phyloP scores from a whole-genome alignment of 805 yeast species.

The Vanderwaltozyma verrucispora region DNA sequence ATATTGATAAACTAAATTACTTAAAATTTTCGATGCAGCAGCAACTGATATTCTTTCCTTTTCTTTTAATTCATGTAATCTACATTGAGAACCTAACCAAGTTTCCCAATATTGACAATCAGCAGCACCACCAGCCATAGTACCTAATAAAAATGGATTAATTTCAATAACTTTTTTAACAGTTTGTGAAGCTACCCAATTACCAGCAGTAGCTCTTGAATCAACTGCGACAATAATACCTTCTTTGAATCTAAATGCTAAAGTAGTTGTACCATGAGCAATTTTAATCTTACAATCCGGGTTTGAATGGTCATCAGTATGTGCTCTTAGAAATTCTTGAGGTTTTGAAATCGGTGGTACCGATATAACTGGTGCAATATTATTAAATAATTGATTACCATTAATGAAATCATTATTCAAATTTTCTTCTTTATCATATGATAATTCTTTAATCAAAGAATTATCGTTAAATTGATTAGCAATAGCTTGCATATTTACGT shows the following conservation, averaged over 20 bases:
- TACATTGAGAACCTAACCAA: conserved; percentile 95
- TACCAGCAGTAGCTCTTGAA: conserved; percentile 96
- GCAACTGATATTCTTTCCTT: conserved; percentile 93
- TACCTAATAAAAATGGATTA: conserved; percentile 89
- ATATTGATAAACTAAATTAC: conserved; percentile 83
- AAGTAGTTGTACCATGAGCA: conserved; percentile 98
- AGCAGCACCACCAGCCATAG: conserved; percentile 99
- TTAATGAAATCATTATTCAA: conserved; percentile 28
- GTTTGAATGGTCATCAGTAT: conserved; percentile 87
- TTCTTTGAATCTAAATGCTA: conserved; percentile 91
- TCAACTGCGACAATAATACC: conserved; percentile 96
- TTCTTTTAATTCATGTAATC: conserved; percentile 88
- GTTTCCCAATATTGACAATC: conserved; percentile 99
- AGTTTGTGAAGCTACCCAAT: conserved; percentile 96
- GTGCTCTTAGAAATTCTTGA: conserved; percentile 89
- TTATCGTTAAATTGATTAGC: conserved; percentile 22
- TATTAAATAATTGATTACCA: conserved; percentile 22
- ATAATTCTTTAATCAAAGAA: conserved; percentile 19
- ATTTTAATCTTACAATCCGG: conserved; percentile 93
- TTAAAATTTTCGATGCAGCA: conserved; percentile 88
- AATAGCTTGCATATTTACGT: conserved; percentile 23
- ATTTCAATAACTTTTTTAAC: conserved; percentile 96
- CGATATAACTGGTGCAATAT: conserved; percentile 48
- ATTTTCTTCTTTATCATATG: conserved; percentile 25
- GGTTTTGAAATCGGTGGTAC: conserved; percentile 85